Evolutionary conservation across 805 yeast species (phyloP), one percentile per base, ranked within the genome.

Genomic region (Candida morakotiae): DNA sequence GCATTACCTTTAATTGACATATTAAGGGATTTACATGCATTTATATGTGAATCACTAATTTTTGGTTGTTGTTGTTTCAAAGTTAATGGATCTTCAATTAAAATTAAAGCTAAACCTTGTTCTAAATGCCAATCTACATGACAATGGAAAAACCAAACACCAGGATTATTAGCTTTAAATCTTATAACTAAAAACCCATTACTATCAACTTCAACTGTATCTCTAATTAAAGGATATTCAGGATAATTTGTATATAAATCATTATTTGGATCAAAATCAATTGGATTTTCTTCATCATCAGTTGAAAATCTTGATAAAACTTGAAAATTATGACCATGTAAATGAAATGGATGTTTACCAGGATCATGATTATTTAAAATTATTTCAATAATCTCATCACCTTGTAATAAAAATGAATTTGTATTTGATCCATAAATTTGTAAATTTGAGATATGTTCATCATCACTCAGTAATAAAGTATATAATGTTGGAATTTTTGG

Each of bases 111-210:
- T 52, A 91, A 75, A 55, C 98, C 98, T 70, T 93, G 98, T 54
- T 81, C 75, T 71, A 91, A 75, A 69, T 93, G 98, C 98, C 98
- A 91, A 61, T 93, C 98, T 54, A 93, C 84, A 61, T 91, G 98
- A 66, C 98, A 91, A 69, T 91, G 98, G 94, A 93, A 93, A 62
- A 81, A 77, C 98, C 98, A 91, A 30, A 89, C 89, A 69, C 98
- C 98, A 22, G 98, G 98, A 62, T 93, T 93, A 58, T 84, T 81
- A 37, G 98, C 95, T 55, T 75, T 77, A 73, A 88, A 91, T 58
- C 98, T 77, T 45, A 91, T 55, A 22, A 87, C 89, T 53, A 88
- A 74, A 67, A 86, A 81, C 2, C 96, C 88, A 56, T 85, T 85
- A 19, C 95, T 88, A 56, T 79, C 75, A 32, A 85, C 86, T 51